Conservation (phyloP, 768 basidiomycete species). For the Lactifluus pinguis region DNA sequence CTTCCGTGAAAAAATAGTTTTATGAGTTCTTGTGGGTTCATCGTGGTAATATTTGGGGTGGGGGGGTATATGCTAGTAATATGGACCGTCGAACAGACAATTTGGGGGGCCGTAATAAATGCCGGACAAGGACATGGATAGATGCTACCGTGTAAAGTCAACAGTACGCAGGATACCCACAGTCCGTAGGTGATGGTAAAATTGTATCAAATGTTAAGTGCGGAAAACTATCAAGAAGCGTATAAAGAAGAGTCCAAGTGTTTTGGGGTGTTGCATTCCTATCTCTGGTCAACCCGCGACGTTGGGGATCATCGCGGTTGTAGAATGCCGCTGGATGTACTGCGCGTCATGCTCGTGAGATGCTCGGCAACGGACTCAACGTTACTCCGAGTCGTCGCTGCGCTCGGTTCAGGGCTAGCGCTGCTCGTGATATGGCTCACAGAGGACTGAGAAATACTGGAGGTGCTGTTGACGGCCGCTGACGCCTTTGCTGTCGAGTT, state of each 20-base stretch:
- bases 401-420: too few relatives aligned
- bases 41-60: neutral
- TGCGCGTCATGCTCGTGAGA: too few relatives aligned
- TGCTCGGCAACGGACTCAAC: too few relatives aligned
- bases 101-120: neutral
- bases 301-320: too few relatives aligned
- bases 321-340: too few relatives aligned
- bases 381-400: too few relatives aligned
- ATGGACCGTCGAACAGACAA: neutral
- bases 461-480: too few relatives aligned
- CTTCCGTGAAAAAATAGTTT: neutral
- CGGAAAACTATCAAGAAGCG: slow-evolving; percentile 34
- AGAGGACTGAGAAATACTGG: too few relatives aligned
- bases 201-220: neutral
- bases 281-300: slow-evolving; percentile 25
- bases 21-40: neutral
- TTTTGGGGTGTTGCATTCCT: neutral
- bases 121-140: neutral
- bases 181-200: neutral
- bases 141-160: neutral
- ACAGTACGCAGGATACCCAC: neutral
- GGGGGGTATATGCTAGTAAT: neutral
- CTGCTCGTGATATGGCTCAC: too few relatives aligned
- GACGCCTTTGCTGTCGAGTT: too few relatives aligned
- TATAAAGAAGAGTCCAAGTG: too few relatives aligned